A percentile compares a stretch with the other conserved stretches of the same genome.
These are phyloP conservation scores for Pulveroboletus sp. DNA, from an alignment of 768 basidiomycete genomes.

Conservation along the genomic window DNA sequence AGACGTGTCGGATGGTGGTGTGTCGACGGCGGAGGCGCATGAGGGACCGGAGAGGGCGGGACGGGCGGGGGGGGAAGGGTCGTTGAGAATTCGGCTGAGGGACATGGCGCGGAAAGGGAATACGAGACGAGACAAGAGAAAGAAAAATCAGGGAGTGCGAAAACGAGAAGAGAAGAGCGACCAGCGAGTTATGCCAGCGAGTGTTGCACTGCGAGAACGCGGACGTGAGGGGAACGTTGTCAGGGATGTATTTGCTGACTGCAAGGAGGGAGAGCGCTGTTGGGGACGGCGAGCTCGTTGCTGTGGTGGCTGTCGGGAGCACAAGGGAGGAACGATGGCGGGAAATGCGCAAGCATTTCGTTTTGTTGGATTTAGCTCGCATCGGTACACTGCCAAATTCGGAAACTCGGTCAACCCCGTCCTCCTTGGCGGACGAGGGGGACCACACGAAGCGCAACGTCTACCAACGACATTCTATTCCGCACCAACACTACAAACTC, in stretches of 20 bases:
- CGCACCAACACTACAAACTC: neutral
- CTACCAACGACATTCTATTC: neutral
- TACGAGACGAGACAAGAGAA: neutral
- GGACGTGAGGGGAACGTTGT: neutral
- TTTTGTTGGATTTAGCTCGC: conserved; percentile 34
- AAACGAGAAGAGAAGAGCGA: neutral
- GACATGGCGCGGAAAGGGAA: conserved; percentile 48
- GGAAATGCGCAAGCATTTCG: conserved; percentile 32
- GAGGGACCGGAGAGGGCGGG: conserved; percentile 24
- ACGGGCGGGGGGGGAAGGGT: conserved; percentile 48
- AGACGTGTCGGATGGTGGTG: conserved; percentile 20
- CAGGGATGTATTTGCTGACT: neutral
- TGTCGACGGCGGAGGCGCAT: conserved; percentile 21
- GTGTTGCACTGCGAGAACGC: neutral
- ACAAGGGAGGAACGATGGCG: conserved; percentile 26
- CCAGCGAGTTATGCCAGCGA: neutral
- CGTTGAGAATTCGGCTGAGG: conserved; percentile 74
- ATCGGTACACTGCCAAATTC: conserved; percentile 30
- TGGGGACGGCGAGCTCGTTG: conserved; percentile 12
- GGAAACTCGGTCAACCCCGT: conserved; percentile 23
- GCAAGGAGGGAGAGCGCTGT: neutral
- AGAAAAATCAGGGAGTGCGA: conserved; percentile 3
- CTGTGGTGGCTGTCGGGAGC: conserved; percentile 17
- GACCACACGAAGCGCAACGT: neutral
- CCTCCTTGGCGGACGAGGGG: conserved; percentile 25